Conservation (phyloP, 306 rosid genomes). For the Medicago ruthenica region DNA sequence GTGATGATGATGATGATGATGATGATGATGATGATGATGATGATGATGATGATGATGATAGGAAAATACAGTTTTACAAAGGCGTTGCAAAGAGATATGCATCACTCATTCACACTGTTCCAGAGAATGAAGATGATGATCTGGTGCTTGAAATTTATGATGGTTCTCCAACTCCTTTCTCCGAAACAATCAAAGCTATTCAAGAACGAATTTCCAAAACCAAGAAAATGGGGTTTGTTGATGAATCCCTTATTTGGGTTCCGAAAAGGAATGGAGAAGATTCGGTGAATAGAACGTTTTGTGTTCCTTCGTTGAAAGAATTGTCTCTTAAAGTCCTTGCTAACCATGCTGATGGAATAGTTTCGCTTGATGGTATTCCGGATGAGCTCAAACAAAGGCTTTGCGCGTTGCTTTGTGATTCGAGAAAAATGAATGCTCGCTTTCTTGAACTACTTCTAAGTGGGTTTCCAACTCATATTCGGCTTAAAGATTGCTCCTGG, state of each 20-base stretch:
- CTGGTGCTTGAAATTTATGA: slow-evolving; percentile 35
- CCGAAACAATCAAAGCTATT: slow-evolving; percentile 59
- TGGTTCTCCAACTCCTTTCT: slow-evolving; percentile 68
- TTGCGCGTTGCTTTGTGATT: slow-evolving; percentile 68
- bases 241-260: slow-evolving; percentile 49
- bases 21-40: neutral
- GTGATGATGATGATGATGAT: neutral
- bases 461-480: slow-evolving; percentile 74
- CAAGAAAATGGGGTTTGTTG: neutral
- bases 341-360: slow-evolving; percentile 63
- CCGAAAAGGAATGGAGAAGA: slow-evolving; percentile 37
- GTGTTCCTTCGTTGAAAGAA: slow-evolving; percentile 67
- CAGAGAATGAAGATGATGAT: neutral
- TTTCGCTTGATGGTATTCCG: slow-evolving; percentile 69
- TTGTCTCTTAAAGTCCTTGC: slow-evolving; percentile 58
- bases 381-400: slow-evolving; percentile 68
- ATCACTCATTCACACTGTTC: neutral
- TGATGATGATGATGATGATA: neutral
- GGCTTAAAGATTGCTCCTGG: slow-evolving; percentile 85
- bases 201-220: slow-evolving; percentile 32
- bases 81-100: neutral
- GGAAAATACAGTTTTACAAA: neutral
- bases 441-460: slow-evolving; percentile 60
- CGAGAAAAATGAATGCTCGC: slow-evolving; percentile 59
- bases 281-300: slow-evolving; percentile 9